These are phyloP conservation scores for Platanthera guangdongensis DNA, from an alignment of 106 monocot species.

Conservation along the genomic window DNA sequence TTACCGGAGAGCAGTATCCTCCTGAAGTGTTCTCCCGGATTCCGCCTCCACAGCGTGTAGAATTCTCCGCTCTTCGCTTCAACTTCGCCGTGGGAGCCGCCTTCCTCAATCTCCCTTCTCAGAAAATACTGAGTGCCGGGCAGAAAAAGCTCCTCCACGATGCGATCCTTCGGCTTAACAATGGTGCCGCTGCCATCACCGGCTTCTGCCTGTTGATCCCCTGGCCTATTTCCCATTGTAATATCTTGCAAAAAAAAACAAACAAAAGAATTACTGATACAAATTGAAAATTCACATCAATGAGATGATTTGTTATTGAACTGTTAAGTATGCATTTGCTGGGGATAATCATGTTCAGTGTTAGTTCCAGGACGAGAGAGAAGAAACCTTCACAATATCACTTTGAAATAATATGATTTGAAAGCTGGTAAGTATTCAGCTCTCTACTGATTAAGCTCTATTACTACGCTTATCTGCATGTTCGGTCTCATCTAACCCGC, in stretches of 20 bases:
- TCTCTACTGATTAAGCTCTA: too few species aligned
- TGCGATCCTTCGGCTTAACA: constrained; percentile 10
- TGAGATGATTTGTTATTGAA: too few species aligned
- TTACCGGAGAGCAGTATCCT: constrained; percentile 74
- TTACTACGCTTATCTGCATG: too few species aligned
- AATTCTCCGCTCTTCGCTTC: constrained; percentile 24
- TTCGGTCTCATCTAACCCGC: too few species aligned
- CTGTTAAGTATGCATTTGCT: too few species aligned
- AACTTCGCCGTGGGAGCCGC: background rate
- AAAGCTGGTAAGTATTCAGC: too few species aligned
- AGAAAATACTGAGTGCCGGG: constrained; percentile 78
- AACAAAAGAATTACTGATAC: background rate
- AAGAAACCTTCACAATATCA: too few species aligned
- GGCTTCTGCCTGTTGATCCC: background rate
- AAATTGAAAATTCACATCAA: background rate
- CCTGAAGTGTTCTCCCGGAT: constrained; percentile 53
- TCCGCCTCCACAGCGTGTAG: constrained; percentile 69
- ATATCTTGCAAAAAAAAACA: constrained; percentile 20
- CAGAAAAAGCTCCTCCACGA: constrained; percentile 54
- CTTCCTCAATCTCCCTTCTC: constrained; percentile 44
- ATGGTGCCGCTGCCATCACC: background rate
- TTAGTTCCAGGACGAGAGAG: too few species aligned
- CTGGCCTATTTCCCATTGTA: background rate
- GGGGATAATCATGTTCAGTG: too few species aligned
- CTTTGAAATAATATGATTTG: too few species aligned